Base-by-base conservation (phyloP, 116 monocot species). In the Posidonia oceanica region DNA sequence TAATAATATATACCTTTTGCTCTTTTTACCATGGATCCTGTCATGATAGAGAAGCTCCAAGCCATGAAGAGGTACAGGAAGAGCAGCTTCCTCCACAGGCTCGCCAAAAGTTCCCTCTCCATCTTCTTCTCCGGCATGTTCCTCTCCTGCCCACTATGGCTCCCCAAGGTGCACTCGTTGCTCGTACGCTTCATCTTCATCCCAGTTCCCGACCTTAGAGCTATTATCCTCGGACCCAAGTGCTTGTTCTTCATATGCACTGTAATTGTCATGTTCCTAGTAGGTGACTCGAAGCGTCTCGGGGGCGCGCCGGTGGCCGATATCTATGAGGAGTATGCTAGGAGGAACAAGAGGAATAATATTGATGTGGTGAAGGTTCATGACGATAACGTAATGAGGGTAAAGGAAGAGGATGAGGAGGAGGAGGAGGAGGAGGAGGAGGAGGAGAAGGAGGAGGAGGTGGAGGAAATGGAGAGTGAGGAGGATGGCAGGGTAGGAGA, bases 201-300 rank as follows among this genome's bases (percentile, higher is more conserved):
- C 36, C 48, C 61, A 18, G 59, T 84, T n/a, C 79, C 83, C 6
- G 36, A 52, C 29, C 39, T 71, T 0, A 15, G 41, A 13, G 56
- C 74, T 11, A 18, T 55, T 5, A 44, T 80, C 59, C 58, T 72
- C 4, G 64, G 68, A 0, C 85, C 85, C 11, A 83, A 78, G 51
- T 80, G 74, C 69, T 55, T 94, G 29, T 90, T 94, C 76, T 0
- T 89, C 3, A 59, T 87, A 12, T 90, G 80, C 71, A 89, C 87
- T 66, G 23, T 87, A 53, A 89, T 94, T 38, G 70, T 94, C 52
- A 39, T 79, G 59, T 70, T 85, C 69, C 94, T 94, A 17, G 40
- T 87, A 15, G 74, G 81, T 5, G 83, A 85, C 60, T 89, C 85
- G 10, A 90, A 82, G 78, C 59, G 79, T 29, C 48, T 62, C 74